Percentiles rank a stretch among this genome's conserved stretches.
These are phyloP conservation scores for Raddia guianensis DNA, from an alignment of 176 grass and related monocot genomes.

Conservation along the genomic window DNA sequence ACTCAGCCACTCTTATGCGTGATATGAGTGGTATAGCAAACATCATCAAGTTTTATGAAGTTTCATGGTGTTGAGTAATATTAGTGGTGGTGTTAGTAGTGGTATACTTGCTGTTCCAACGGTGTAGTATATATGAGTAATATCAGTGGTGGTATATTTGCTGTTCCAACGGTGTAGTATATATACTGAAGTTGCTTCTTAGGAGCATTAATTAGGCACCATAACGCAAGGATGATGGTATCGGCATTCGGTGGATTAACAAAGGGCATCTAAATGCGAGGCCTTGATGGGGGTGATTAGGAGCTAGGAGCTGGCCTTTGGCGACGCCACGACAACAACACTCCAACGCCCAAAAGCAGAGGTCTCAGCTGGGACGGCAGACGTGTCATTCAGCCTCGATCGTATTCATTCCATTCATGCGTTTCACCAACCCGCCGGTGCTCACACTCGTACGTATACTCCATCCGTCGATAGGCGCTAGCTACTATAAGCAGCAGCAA, in stretches of 20 bases:
- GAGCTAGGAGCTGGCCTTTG: background rate
- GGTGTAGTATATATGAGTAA: too few relatives aligned
- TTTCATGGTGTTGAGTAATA: too few relatives aligned
- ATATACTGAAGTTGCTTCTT: too few relatives aligned
- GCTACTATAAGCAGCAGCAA: too few relatives aligned
- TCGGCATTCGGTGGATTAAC: background rate
- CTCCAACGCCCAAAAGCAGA: slow-evolving; percentile 3
- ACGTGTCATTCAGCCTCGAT: background rate
- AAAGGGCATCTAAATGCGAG: background rate
- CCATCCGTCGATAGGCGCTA: background rate
- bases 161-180: too few relatives aligned
- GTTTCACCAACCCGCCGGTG: background rate
- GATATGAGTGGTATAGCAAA: too few relatives aligned
- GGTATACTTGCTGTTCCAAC: too few relatives aligned
- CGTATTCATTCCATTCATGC: background rate
- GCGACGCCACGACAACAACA: background rate
- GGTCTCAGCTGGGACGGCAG: background rate
- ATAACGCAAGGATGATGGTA: background rate
- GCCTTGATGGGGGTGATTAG: background rate
- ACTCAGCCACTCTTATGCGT: too few relatives aligned
- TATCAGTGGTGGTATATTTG: too few relatives aligned
- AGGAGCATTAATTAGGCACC: too few relatives aligned
- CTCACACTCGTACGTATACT: background rate
- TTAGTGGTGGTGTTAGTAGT: too few relatives aligned
- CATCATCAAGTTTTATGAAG: too few relatives aligned